Base-by-base conservation (phyloP, 176 grass and related monocot genomes). In the Metroxylon sagu region DNA sequence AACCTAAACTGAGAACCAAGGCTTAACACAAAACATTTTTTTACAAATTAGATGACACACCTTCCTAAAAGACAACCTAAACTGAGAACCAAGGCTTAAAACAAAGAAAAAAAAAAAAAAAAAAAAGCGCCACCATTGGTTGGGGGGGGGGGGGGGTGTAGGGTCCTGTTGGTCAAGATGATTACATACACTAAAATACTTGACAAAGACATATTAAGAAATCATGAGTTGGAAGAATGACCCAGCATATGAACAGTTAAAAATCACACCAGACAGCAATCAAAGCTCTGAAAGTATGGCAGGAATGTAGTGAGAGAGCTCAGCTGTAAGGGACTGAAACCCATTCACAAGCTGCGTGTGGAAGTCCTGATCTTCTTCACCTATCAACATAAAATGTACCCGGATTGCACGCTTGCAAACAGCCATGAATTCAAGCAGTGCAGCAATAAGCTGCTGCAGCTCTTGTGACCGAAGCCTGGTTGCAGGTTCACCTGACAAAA, bases 301-400 rank as follows among this genome's bases (percentile, higher is more conserved):
- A 25, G 94, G 93, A 61, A 98, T 98, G 62, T 98, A 92, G 60
- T 86, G 94, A 29, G 94, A 98, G 50, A 98, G 82, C 82, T 98
- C 94, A 26, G 94, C 94, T 3, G 94, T 98, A 43, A 98, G 88
- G 67, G 94, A 89, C 56, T 98, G 88, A 76, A 98, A 98, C 26
- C 94, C 94, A 28, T 98, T 92, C 59, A 98, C 94, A 56, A 98
- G 84, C 66, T 98, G 93, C 1, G 94, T 98, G 74, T 98, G 94
- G 74, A 98, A 98, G 53, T 98, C 88, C 75, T 98, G 82, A 65
- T 98, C 88, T 78, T 98, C 94, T 79, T 93, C 94, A 1, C 94
- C 94, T 61, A 98, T 93, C 71, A 98, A 74, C 72, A 88, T 85
- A 57, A 93, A 89, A 79, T 98, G 94, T 25, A 98, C 94, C 52